A percentile compares a stretch with the other conserved stretches of the same genome.
phyloP scores from a whole-genome alignment of 2,329 filamentous ascomycete genomes.

The Sporothrix pallida region DNA sequence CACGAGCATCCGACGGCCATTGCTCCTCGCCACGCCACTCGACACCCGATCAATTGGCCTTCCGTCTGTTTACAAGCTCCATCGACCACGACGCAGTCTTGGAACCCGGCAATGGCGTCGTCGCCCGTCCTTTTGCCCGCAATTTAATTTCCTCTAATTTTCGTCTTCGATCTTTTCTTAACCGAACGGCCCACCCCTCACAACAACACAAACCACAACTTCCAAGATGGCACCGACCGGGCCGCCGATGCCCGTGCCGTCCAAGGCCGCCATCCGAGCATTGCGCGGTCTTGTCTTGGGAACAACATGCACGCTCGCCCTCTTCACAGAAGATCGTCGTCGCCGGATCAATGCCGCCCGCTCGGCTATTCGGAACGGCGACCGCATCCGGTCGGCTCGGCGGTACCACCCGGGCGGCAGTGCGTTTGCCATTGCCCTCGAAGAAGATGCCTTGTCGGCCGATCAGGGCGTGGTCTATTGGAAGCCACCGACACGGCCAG shows the following conservation, averaged over 20 bases:
- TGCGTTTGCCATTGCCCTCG: constrained; percentile 38
- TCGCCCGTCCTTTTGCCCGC: constrained; percentile 7
- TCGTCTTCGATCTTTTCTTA: no score
- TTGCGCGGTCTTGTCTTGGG: constrained; percentile 53
- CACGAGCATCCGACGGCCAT: constrained; percentile 15
- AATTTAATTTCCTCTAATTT: constrained; percentile 6
- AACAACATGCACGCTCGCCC: constrained; percentile 53
- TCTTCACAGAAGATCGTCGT: constrained; percentile 54
- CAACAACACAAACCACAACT: neutral
- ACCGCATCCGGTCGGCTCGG: constrained; percentile 48
- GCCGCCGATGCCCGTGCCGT: constrained; percentile 51
- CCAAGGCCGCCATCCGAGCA: constrained; percentile 53
- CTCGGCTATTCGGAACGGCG: constrained; percentile 49
- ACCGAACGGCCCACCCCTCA: neutral
- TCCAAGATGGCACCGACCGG: constrained; percentile 40
- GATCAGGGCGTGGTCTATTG: constrained; percentile 31
- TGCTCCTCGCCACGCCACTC: neutral
- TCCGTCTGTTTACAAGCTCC: neutral
- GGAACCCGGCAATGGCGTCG: constrained; percentile 16
- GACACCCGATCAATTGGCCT: neutral
- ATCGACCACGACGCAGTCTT: neutral
- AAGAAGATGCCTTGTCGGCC: constrained; percentile 39
- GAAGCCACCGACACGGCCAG: neutral
- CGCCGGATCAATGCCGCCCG: constrained; percentile 52
- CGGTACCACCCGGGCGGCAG: constrained; percentile 47